Evolutionary conservation across 441 rosid species (phyloP).

Genomic region (Theobroma grandiflorum): DNA sequence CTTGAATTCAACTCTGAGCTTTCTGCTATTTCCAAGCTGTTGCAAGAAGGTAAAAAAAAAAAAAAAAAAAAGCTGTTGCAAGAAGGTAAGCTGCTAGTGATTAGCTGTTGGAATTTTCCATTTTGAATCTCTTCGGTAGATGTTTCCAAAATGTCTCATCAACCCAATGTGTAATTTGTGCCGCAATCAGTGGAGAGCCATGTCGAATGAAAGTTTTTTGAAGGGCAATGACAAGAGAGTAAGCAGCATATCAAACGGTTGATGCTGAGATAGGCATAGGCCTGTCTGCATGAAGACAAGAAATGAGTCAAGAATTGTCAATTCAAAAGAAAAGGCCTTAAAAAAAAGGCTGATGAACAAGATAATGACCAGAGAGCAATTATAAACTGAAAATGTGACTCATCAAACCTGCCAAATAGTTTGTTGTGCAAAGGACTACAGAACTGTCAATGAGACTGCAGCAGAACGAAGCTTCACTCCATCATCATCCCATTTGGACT

Average conservation of each 20-base stretch:
- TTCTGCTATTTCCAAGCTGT: conserved; percentile 1
- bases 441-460: conserved; percentile 72
- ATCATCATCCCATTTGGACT: conserved; percentile 80
- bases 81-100: neutral
- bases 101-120: neutral
- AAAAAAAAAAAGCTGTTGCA: too few species aligned
- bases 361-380: neutral
- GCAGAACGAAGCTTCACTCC: conserved; percentile 90
- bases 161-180: neutral
- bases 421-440: conserved; percentile 36
- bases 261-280: neutral
- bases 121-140: neutral
- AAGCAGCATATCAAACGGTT: too few species aligned
- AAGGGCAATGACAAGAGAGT: neutral
- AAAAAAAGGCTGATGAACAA: neutral
- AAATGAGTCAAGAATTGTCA: neutral
- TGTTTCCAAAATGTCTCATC: neutral
- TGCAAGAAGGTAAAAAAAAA: too few species aligned
- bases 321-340: neutral
- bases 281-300: neutral
- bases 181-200: neutral
- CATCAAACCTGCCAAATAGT: conserved; percentile 35
- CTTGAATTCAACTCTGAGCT: neutral
- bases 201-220: neutral
- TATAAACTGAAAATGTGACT: neutral